Conservation (phyloP, 371 early-diverging fungal species). For the Rhizopus arrhizus region DNA sequence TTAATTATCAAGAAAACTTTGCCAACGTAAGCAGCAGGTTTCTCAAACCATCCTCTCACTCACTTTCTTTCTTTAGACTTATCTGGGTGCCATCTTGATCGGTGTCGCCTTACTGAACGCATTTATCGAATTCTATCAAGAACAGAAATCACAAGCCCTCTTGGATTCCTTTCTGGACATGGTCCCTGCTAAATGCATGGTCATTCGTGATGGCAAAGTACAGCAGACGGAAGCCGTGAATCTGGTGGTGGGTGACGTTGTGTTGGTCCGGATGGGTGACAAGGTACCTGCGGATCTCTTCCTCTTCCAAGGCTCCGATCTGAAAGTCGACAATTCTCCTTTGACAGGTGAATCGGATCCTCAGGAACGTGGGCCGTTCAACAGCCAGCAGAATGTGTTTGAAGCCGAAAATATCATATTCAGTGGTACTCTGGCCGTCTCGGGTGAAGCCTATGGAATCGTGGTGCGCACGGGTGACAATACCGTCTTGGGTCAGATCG, state of each 20-base stretch:
- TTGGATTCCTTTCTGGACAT: conserved; percentile 89
- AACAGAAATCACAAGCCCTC: conserved; percentile 81
- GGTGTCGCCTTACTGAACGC: conserved; percentile 89
- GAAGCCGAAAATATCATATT: conserved; percentile 91
- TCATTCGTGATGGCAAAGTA: conserved; percentile 73
- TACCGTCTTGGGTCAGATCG: conserved; percentile 95
- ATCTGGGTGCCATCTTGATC: conserved; percentile 88
- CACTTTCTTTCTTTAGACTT: conserved; percentile 57
- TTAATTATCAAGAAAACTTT: conserved; percentile 71
- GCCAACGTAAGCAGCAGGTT: conserved; percentile 59
- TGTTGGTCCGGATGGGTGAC: conserved; percentile 87
- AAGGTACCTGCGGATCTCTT: conserved; percentile 91
- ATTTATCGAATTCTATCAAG: conserved; percentile 89
- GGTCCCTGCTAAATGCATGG: conserved; percentile 83
- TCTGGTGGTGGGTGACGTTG: conserved; percentile 88
- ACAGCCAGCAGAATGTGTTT: conserved; percentile 73
- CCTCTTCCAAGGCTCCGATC: conserved; percentile 72
- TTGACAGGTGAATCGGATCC: conserved; percentile 95
- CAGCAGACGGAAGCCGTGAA: conserved; percentile 65
- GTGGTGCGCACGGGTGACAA: conserved; percentile 90
- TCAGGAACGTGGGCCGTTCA: conserved; percentile 69
- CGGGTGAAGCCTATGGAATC: conserved; percentile 89
- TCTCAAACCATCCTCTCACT: neutral
- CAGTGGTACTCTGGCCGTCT: conserved; percentile 84
- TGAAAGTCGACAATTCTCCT: conserved; percentile 97